Evolutionary conservation across 2,329 filamentous ascomycete species (phyloP).

Genomic region (Onygena corvina): DNA sequence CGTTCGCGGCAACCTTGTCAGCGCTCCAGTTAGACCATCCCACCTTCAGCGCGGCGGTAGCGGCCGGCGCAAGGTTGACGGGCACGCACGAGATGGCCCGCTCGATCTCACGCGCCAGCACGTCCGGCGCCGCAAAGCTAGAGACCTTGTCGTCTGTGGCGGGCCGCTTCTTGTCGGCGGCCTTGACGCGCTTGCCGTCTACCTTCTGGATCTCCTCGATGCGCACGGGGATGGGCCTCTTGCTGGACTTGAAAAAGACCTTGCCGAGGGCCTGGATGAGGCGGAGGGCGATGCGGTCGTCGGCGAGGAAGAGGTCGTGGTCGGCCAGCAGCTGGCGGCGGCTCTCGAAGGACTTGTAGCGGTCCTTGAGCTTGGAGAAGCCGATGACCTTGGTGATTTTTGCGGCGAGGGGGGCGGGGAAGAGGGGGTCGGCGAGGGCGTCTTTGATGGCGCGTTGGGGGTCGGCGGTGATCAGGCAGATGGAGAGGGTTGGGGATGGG

Average conservation of each 20-base stretch:
- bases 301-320: conserved; percentile 87
- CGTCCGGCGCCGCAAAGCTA: conserved; percentile 45
- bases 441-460: conserved; percentile 85
- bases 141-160: conserved; percentile 34
- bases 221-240: conserved; percentile 74
- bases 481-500: conserved; percentile 50
- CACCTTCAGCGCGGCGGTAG: conserved; percentile 68
- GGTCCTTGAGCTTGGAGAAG: conserved; percentile 70
- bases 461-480: conserved; percentile 78
- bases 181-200: conserved; percentile 49
- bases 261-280: conserved; percentile 75
- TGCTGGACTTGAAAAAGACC: conserved; percentile 78
- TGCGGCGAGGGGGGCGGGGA: conserved; percentile 53
- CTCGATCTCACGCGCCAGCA: conserved; percentile 69
- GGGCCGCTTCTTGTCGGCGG: conserved; percentile 38
- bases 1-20: conserved; percentile 68
- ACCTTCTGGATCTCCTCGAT: conserved; percentile 54
- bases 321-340: conserved; percentile 71
- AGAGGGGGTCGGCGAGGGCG: conserved; percentile 60
- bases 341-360: conserved; percentile 80
- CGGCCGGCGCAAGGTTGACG: conserved; percentile 65
- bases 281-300: conserved; percentile 64
- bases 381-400: conserved; percentile 68
- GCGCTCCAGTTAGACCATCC: conserved; percentile 63
- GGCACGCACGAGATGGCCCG: conserved; percentile 65